A percentile compares a stretch with the other conserved stretches of the same genome.
Conservation (phyloP, 192 early-diverging fungal genomes). For the Rhizoclosmatium sp. region DNA sequence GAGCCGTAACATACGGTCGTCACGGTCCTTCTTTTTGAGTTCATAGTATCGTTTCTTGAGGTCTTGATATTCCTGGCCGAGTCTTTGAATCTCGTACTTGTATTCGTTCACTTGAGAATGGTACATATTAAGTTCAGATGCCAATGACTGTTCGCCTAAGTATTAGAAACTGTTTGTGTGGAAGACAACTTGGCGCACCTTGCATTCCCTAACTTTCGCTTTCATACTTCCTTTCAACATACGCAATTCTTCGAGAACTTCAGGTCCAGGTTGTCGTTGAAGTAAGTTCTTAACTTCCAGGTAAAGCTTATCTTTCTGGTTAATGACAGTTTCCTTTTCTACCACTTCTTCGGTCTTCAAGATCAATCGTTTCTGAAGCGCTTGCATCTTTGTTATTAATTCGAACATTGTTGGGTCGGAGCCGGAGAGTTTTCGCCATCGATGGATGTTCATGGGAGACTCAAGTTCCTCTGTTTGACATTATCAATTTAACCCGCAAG, state of each 20-base stretch:
- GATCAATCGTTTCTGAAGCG: slow-evolving; percentile 65
- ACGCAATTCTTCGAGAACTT: slow-evolving; percentile 61
- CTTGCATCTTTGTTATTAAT: slow-evolving; percentile 68
- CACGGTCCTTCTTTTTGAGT: slow-evolving; percentile 41
- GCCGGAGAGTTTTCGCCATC: slow-evolving; percentile 67
- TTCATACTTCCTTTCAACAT: slow-evolving; percentile 57
- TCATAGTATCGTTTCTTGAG: slow-evolving; percentile 66
- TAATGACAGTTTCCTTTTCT: slow-evolving; percentile 66
- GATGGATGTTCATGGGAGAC: slow-evolving; percentile 68
- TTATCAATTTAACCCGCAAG: neutral
- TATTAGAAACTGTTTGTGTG: neutral
- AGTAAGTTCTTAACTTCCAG: slow-evolving; percentile 63
- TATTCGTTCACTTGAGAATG: slow-evolving; percentile 72
- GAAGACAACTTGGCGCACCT: slow-evolving; percentile 38
- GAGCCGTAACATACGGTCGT: slow-evolving; percentile 1
- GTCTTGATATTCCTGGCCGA: slow-evolving; percentile 61
- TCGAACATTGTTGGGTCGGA: slow-evolving; percentile 67
- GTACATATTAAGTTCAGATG: slow-evolving; percentile 73
- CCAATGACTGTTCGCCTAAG: slow-evolving; percentile 51
- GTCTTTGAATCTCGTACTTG: slow-evolving; percentile 65
- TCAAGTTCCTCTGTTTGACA: slow-evolving; percentile 63
- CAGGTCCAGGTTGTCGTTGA: slow-evolving; percentile 62
- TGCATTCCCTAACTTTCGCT: slow-evolving; percentile 59
- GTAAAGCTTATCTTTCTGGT: slow-evolving; percentile 67
- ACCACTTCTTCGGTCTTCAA: slow-evolving; percentile 69